These are phyloP conservation scores for Aspergillus incahuasiensis DNA, from an alignment of 495 filamentous ascomycete genomes.

Conservation along the genomic window DNA sequence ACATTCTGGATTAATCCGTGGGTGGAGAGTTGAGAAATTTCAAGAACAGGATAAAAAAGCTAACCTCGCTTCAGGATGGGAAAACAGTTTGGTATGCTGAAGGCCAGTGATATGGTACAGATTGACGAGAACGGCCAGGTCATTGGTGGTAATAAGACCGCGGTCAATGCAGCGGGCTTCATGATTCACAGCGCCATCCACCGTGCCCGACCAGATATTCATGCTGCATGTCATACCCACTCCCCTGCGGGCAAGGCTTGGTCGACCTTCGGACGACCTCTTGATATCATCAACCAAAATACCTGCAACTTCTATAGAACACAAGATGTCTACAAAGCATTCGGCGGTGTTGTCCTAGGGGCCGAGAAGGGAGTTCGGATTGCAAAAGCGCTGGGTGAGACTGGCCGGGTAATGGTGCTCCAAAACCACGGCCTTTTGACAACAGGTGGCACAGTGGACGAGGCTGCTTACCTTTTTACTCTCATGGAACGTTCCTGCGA, in stretches of 20 bases:
- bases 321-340: conserved; percentile 36
- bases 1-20: conserved; percentile 58
- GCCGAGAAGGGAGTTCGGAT: conserved; percentile 51
- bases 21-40: no score
- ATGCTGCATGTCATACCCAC: conserved; percentile 31
- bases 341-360: conserved; percentile 48
- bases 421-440: conserved; percentile 60
- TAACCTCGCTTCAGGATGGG: conserved; percentile 11
- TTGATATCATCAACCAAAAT: conserved; percentile 23
- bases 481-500: conserved; percentile 55
- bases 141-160: conserved; percentile 29
- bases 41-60: no score
- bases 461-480: conserved; percentile 55
- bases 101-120: conserved; percentile 27
- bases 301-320: not conserved
- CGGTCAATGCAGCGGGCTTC: conserved; percentile 54
- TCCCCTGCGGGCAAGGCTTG: conserved; percentile 22
- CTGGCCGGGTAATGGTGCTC: conserved; percentile 39
- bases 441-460: conserved; percentile 50
- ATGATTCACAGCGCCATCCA: conserved; percentile 45
- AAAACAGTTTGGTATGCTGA: conserved; percentile 40
- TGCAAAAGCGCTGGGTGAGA: conserved; percentile 34
- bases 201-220: conserved; percentile 25
- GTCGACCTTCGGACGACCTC: conserved; percentile 19
- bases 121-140: conserved; percentile 32